A percentile compares a stretch with the other conserved stretches of the same genome.
phyloP scores from a whole-genome alignment of 306 rosid genomes.

The Herpetospermum pedunculosum region DNA sequence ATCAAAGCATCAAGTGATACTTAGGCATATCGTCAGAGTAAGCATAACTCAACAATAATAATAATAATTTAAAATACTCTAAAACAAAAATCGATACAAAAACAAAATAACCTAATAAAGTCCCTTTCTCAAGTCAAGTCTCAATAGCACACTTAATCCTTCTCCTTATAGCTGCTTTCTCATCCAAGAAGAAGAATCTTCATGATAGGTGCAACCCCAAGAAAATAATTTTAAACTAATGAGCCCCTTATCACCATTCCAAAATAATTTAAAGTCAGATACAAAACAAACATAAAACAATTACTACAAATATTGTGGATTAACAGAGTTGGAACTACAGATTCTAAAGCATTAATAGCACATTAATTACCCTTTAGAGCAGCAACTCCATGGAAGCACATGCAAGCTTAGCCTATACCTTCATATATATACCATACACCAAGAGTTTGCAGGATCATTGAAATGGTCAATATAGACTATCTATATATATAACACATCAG shows the following conservation, averaged over 20 bases:
- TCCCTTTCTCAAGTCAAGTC: not conserved
- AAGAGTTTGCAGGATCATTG: not conserved
- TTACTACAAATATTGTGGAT: not conserved
- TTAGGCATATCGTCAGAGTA: too few species aligned
- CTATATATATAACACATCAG: not conserved
- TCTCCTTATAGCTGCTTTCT: not conserved
- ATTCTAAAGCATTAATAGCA: not conserved
- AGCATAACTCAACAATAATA: too few species aligned
- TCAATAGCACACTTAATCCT: not conserved
- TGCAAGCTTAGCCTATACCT: not conserved
- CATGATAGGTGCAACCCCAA: not conserved
- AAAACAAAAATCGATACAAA: not conserved
- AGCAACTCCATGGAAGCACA: not conserved
- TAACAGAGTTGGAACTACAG: not conserved
- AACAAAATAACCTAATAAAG: not conserved
- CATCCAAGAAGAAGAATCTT: not conserved
- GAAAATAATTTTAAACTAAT: not conserved
- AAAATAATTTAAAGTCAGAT: not conserved
- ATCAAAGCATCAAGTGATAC: too few species aligned
- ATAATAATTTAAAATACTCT: too few species aligned
- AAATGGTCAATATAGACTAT: not conserved
- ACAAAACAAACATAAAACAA: not conserved
- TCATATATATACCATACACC: not conserved
- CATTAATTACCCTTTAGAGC: not conserved
- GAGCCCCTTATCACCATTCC: not conserved